Evolutionary conservation across 176 grass and related monocot genomes (phyloP), one percentile per base, ranked within the genome.

Genomic region (Olyra latifolia): DNA sequence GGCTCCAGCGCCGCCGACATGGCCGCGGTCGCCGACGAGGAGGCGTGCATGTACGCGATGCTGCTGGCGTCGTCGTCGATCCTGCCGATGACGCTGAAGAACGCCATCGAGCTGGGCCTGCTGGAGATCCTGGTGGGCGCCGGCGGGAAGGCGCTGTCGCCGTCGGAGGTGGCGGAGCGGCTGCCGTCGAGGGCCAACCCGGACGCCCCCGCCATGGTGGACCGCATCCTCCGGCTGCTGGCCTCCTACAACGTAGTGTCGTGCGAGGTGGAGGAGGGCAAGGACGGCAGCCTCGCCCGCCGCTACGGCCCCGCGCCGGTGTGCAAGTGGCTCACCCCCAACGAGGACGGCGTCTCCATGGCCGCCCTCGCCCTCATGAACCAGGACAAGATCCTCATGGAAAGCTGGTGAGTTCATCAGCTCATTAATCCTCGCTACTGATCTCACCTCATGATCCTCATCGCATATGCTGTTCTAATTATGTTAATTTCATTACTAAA

Each of bases 61-160:
- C 88, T 85, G 83, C 95, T 98, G 72, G 83, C 28, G 46, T 93
- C 90, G 60, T 66, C 92, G 25, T 98, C 95, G 29, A 87, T 98
- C 85, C 95, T 92, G 46, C 92, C 95, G 19, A 98, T 98, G 95
- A 98, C 95, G 35, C 95, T 98, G 2, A 98, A 98, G 83, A 93
- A 87, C 50, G 92, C 95, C 23, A 84, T 98, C 40, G 95, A 98
- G 83, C 92, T 98, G 16, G 92, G 81, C 24, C 83, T 98, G 19
- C 95, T 98, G 0, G 95, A 94, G 48, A 90, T 67, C 50, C 85
- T 98, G 30, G 80, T 75, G 66, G 9, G 20, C n/a, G 49, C 66
- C 49, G 72, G 57, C 13, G 83, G 83, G 12, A 67, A 75, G n/a
- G 35, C 20, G 58, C 88, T 94, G 50, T 54, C 82, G 12, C 62